Evolutionary conservation across 2,329 filamentous ascomycete species (phyloP).

Genomic region (Neonectria magnoliae): DNA sequence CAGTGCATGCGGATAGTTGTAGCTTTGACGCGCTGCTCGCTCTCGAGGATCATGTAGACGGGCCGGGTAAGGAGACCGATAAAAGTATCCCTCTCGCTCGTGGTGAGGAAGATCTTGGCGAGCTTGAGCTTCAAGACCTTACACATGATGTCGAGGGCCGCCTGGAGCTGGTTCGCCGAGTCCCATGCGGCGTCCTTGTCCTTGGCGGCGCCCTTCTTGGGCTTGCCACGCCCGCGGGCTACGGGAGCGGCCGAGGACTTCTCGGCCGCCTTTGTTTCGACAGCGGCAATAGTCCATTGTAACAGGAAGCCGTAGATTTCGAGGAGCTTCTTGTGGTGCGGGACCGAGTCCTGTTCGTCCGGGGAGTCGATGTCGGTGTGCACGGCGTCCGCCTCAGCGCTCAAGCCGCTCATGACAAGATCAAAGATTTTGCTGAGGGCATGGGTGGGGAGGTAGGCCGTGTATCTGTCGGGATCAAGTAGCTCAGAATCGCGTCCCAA

Average conservation of each 20-base stretch:
- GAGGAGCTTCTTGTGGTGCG: constrained; percentile 89
- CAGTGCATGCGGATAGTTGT: constrained; percentile 93
- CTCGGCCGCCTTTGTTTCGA: constrained; percentile 92
- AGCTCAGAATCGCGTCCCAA: constrained; percentile 45
- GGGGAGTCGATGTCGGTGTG: constrained; percentile 84
- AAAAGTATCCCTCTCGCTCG: constrained; percentile 95
- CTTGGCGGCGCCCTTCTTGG: constrained; percentile 79
- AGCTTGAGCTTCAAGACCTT: constrained; percentile 95
- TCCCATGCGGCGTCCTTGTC: constrained; percentile 92
- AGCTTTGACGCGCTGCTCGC: constrained; percentile 89
- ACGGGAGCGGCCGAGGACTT: constrained; percentile 77
- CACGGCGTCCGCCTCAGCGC: constrained; percentile 85
- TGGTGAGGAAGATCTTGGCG: constrained; percentile 92
- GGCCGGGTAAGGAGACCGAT: constrained; percentile 91
- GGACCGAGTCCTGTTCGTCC: constrained; percentile 88
- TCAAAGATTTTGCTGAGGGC: constrained; percentile 94
- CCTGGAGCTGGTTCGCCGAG: constrained; percentile 86
- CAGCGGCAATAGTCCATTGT: constrained; percentile 94
- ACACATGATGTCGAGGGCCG: constrained; percentile 91
- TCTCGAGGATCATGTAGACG: constrained; percentile 93
- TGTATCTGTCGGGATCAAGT: constrained; percentile 79
- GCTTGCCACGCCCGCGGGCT: constrained; percentile 77
- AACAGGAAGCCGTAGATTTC: constrained; percentile 95
- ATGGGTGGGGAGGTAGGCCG: constrained; percentile 80
- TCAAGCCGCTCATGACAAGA: constrained; percentile 85